phyloP scores from a whole-genome alignment of 2,329 filamentous ascomycete genomes.

The Nannizziopsis barbatae region DNA sequence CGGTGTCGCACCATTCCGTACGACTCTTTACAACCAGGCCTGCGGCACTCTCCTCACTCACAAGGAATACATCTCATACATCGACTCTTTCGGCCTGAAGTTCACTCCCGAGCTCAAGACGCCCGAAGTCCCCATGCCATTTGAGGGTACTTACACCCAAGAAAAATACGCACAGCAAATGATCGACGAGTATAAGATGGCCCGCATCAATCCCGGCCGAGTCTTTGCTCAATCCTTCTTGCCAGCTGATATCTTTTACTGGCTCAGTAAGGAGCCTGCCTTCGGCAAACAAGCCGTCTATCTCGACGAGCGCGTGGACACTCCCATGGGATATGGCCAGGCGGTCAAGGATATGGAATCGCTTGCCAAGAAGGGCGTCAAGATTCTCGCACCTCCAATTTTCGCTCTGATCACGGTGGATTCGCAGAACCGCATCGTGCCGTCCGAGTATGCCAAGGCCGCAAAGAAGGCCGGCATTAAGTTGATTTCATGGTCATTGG shows the following conservation, averaged over 20 bases:
- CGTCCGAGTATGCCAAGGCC: conserved; percentile 50
- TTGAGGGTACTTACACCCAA: conserved; percentile 53
- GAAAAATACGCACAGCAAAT: conserved; percentile 54
- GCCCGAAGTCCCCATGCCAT: conserved; percentile 60
- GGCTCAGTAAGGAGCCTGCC: conserved; percentile 50
- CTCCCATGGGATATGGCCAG: conserved; percentile 38
- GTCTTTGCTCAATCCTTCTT: conserved; percentile 57
- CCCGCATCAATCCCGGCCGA: conserved; percentile 42
- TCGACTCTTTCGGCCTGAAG: conserved; percentile 47
- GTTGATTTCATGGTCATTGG: conserved; percentile 58
- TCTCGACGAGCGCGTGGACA: conserved; percentile 53
- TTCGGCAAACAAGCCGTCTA: conserved; percentile 54
- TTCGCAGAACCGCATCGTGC: conserved; percentile 39
- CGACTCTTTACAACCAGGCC: conserved; percentile 46
- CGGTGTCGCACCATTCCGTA: conserved; percentile 51
- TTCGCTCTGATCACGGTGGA: conserved; percentile 48
- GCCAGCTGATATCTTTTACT: conserved; percentile 55
- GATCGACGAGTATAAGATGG: conserved; percentile 48
- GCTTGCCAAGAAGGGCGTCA: conserved; percentile 48
- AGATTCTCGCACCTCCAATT: conserved; percentile 53
- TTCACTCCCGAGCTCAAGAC: conserved; percentile 60
- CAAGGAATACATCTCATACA: conserved; percentile 51
- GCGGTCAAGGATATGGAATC: conserved; percentile 47
- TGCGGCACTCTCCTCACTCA: conserved; percentile 54
- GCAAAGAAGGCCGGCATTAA: conserved; percentile 52